A percentile compares a stretch with the other conserved stretches of the same genome.
Evolutionary conservation across 805 yeast species (phyloP).

Genomic region (Brettanomyces naardenensis): DNA sequence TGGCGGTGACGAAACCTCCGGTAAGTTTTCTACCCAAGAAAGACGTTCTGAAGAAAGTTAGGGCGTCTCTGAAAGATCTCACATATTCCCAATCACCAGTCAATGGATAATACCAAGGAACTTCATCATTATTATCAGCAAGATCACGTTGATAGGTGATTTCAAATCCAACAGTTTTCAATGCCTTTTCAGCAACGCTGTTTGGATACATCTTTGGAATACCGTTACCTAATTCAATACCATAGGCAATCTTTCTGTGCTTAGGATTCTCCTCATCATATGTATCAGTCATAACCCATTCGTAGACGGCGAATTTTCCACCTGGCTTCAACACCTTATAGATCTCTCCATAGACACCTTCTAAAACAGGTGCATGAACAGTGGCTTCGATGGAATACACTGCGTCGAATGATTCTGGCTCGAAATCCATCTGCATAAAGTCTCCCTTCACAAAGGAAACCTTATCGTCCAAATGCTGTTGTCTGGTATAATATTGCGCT

Average conservation of each 20-base stretch:
- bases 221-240: slow-evolving; percentile 98
- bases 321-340: slow-evolving; percentile 96
- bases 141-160: slow-evolving; percentile 69
- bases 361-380: slow-evolving; percentile 93
- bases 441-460: slow-evolving; percentile 91
- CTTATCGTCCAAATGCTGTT: slow-evolving; percentile 58
- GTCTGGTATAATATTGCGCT: slow-evolving; percentile 73
- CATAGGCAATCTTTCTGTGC: slow-evolving; percentile 93
- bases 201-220: slow-evolving; percentile 92
- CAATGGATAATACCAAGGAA: slow-evolving; percentile 98
- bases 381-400: slow-evolving; percentile 99
- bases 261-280: slow-evolving; percentile 82
- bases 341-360: slow-evolving; percentile 92
- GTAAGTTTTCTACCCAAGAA: slow-evolving; percentile 80
- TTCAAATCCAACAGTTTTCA: slow-evolving; percentile 81
- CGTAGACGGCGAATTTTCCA: slow-evolving; percentile 95
- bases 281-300: slow-evolving; percentile 97
- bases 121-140: slow-evolving; percentile 71
- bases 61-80: slow-evolving; percentile 68
- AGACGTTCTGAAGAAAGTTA: slow-evolving; percentile 85
- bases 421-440: slow-evolving; percentile 98
- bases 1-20: slow-evolving; percentile 65
- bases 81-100: slow-evolving; percentile 89
- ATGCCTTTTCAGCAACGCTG: slow-evolving; percentile 82
- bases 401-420: slow-evolving; percentile 83